These are phyloP conservation scores for Cardamine resedifolia DNA, from an alignment of 345 rosid species.

Conservation along the genomic window DNA sequence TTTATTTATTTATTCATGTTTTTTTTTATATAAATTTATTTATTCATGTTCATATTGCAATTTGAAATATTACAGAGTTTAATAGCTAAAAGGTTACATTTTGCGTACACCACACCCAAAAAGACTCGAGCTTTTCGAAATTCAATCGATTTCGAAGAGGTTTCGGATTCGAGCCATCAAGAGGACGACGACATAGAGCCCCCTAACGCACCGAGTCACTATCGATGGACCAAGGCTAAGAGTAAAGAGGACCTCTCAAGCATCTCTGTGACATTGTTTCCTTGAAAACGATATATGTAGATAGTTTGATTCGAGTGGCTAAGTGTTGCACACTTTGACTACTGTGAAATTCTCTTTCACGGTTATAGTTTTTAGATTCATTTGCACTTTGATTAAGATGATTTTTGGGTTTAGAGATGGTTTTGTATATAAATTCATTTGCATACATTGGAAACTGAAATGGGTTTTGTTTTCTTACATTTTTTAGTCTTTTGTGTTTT, in stretches of 20 bases:
- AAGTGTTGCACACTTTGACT: not conserved
- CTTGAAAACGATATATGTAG: not conserved
- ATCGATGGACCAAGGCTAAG: constrained; percentile 36
- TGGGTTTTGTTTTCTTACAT: not conserved
- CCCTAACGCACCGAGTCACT: constrained; percentile 59
- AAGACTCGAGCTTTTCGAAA: constrained; percentile 52
- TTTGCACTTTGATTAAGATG: constrained; percentile 20
- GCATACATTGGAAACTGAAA: constrained; percentile 19
- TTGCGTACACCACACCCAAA: constrained; percentile 65
- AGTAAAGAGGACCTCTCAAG: constrained; percentile 45
- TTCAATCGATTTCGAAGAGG: constrained; percentile 35
- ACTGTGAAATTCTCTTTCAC: not conserved
- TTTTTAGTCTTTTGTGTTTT: constrained; percentile 5
- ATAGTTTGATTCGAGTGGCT: constrained; percentile 6
- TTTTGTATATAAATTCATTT: constrained; percentile 17
- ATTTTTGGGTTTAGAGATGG: not conserved
- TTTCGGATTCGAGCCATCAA: constrained; percentile 22
- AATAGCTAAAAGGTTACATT: constrained; percentile 59
- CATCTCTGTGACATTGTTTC: constrained; percentile 57
- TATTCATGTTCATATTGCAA: not conserved
- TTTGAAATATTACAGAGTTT: constrained; percentile 46
- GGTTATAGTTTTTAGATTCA: constrained; percentile 6
- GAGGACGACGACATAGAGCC: constrained; percentile 53
- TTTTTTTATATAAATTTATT: constrained; percentile 12
- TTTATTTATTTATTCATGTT: not conserved